phyloP scores from a whole-genome alignment of 225 moss, liverwort and hornwort species.

The Asterella californica region DNA sequence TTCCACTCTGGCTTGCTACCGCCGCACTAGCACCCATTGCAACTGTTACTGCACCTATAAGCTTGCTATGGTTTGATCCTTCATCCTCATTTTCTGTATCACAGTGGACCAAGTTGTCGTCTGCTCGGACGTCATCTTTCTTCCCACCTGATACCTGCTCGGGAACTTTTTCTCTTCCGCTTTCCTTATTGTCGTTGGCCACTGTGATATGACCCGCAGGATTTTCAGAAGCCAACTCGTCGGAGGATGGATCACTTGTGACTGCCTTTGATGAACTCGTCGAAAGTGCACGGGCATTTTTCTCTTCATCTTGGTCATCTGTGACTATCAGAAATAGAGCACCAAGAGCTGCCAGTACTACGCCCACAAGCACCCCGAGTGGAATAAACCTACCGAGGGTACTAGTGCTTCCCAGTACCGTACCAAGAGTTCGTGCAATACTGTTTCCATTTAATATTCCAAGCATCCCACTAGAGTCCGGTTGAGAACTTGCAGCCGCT shows the following conservation, averaged over 20 bases:
- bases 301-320: conserved; percentile 48
- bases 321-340: conserved; percentile 66
- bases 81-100: conserved; percentile 4
- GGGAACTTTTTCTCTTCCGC: too few species aligned
- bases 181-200: neutral
- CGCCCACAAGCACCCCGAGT: conserved; percentile 80
- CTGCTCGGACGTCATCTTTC: neutral
- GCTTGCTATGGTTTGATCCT: conserved; percentile 23
- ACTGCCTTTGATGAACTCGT: neutral
- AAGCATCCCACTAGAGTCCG: conserved; percentile 40
- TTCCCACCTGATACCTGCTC: neutral
- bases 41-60: conserved; percentile 77
- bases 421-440: conserved; percentile 48
- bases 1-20: conserved; percentile 49
- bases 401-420: conserved; percentile 51
- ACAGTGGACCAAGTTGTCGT: too few species aligned
- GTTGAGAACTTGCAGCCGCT: conserved; percentile 1
- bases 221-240: neutral
- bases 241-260: neutral
- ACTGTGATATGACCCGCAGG: neutral
- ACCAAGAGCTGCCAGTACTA: conserved; percentile 79
- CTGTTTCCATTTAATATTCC: conserved; percentile 54
- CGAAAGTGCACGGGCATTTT: neutral
- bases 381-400: conserved; percentile 65
- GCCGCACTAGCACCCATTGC: conserved; percentile 72